Evolutionary conservation across 139 green algal genomes (phyloP).

Genomic region (Chlorella sp.): DNA sequence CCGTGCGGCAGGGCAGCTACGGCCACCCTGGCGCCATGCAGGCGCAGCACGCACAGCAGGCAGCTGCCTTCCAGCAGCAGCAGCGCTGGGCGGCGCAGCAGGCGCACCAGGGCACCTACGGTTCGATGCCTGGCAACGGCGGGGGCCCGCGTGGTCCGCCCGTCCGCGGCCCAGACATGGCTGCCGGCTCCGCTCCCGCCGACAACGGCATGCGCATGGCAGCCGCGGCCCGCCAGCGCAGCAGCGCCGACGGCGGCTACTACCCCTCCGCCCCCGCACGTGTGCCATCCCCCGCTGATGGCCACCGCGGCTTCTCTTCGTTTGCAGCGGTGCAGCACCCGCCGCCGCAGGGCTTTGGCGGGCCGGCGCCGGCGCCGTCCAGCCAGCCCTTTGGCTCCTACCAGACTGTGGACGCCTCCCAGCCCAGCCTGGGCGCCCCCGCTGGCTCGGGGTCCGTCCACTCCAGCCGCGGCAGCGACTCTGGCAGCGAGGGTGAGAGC

Average conservation of each 20-base stretch:
- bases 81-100: not conserved
- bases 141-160: not conserved
- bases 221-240: not conserved
- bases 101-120: not conserved
- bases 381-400: not conserved
- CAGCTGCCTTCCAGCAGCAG: not conserved
- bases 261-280: not conserved
- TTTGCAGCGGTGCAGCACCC: slow-evolving; percentile 22
- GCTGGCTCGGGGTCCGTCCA: too few relatives aligned
- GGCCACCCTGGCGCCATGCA: not conserved
- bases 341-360: too few relatives aligned
- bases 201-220: not conserved
- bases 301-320: not conserved
- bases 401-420: not conserved
- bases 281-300: not conserved
- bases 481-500: not conserved
- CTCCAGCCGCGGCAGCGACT: not conserved
- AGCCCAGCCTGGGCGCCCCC: too few relatives aligned
- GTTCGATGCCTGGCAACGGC: not conserved
- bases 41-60: not conserved
- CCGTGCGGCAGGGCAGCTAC: not conserved
- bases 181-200: not conserved
- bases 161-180: not conserved
- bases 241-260: not conserved
- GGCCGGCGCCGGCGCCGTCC: not conserved